Conservation (phyloP, 371 early-diverging fungal genomes). For the Actinomortierella wolfii region DNA sequence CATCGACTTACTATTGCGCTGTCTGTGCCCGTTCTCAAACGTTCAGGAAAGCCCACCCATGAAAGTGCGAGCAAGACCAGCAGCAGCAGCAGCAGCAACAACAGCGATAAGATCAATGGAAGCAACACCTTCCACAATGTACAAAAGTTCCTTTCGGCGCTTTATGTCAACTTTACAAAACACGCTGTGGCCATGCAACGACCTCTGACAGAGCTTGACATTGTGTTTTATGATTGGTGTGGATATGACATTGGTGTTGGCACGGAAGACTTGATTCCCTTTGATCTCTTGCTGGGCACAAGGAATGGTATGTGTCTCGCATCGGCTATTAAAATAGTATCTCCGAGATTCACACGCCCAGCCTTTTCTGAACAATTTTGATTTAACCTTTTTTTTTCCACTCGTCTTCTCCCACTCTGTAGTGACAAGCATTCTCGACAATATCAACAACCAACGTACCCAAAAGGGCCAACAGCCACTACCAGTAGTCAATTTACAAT, state of each 20-base stretch:
- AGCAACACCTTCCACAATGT: constrained; percentile 23
- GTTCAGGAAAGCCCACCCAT: not conserved
- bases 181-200: constrained; percentile 21
- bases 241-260: constrained; percentile 38
- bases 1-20: constrained; percentile 32
- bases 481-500: constrained; percentile 16
- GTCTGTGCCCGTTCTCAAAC: not conserved
- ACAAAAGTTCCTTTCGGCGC: constrained; percentile 28
- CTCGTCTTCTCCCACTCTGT: not conserved
- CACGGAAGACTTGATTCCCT: constrained; percentile 17
- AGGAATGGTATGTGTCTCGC: constrained; percentile 14
- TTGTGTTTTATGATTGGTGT: constrained; percentile 32
- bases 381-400: not conserved
- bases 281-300: constrained; percentile 26
- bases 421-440: constrained; percentile 12
- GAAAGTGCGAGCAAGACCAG: not conserved
- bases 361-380: too few relatives aligned
- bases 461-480: constrained; percentile 9
- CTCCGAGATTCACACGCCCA: too few relatives aligned
- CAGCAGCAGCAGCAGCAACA: not conserved
- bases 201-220: constrained; percentile 38
- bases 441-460: constrained; percentile 14
- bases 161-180: constrained; percentile 41
- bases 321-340: too few relatives aligned
- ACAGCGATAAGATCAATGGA: not conserved